A percentile compares a stretch with the other conserved stretches of the same genome.
These are phyloP conservation scores for Lepidium sativum DNA, from an alignment of 345 rosid genomes.

Conservation along the genomic window DNA sequence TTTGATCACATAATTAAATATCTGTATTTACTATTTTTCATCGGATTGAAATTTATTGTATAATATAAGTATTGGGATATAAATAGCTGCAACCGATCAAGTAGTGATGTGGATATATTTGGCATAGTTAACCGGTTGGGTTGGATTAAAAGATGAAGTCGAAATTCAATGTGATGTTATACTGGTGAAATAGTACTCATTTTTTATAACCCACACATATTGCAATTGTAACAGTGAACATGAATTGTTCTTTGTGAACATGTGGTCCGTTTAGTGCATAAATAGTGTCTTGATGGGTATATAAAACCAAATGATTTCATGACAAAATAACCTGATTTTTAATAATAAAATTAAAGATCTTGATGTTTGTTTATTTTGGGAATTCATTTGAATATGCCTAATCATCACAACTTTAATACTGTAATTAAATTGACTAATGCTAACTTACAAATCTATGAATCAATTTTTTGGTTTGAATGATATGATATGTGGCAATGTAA, in stretches of 20 bases:
- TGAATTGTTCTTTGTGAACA: slow-evolving; percentile 26
- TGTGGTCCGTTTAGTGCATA: slow-evolving; percentile 26
- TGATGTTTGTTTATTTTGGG: neutral
- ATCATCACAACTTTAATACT: neutral
- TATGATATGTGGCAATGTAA: neutral
- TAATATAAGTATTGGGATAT: too few relatives aligned
- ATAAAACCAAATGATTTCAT: slow-evolving; percentile 12
- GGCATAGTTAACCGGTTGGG: slow-evolving; percentile 3
- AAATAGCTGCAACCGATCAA: neutral
- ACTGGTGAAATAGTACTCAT: slow-evolving; percentile 24
- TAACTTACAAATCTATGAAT: neutral
- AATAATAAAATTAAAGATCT: neutral
- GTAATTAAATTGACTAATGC: neutral
- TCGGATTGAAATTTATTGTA: too few relatives aligned
- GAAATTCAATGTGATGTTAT: slow-evolving; percentile 1
- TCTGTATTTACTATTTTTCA: too few relatives aligned
- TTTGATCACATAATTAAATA: too few relatives aligned
- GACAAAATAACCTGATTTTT: neutral
- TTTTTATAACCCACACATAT: slow-evolving; percentile 19
- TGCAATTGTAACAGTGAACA: slow-evolving; percentile 26
- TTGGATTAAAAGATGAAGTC: slow-evolving; percentile 5
- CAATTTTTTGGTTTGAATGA: neutral
- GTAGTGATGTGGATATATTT: slow-evolving; percentile 9
- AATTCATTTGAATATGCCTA: neutral
- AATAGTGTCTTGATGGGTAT: slow-evolving; percentile 28